These are phyloP conservation scores for Marsdenia floribunda DNA, from an alignment of 257 asterid genomes.

Conservation along the genomic window DNA sequence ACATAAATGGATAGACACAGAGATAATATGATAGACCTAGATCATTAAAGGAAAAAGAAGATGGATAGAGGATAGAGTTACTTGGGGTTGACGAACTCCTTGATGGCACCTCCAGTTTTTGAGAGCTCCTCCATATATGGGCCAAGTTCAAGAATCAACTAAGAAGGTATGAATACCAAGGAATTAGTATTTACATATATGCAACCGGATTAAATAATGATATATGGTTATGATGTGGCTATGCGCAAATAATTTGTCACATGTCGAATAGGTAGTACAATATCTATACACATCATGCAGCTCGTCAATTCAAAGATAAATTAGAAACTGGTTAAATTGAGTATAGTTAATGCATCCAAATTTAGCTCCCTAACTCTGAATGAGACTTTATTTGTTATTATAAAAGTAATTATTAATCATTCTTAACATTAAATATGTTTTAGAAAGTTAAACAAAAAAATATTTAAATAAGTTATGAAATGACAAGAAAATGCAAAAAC, in stretches of 20 bases:
- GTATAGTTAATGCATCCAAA: not conserved
- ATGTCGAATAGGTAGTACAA: not conserved
- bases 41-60: not conserved
- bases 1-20: not conserved
- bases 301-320: not conserved
- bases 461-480: not conserved
- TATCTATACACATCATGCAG: not conserved
- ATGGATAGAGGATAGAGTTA: constrained; percentile 31
- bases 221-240: not conserved
- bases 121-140: constrained; percentile 91
- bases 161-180: not conserved
- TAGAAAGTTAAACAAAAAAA: not conserved
- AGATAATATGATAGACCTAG: not conserved
- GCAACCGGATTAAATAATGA: not conserved
- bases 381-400: not conserved
- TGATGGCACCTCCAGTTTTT: constrained; percentile 84
- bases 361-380: not conserved
- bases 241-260: not conserved
- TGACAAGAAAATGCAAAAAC: not conserved
- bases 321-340: not conserved
- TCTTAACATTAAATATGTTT: not conserved
- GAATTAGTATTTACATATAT: not conserved
- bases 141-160: constrained; percentile 86
- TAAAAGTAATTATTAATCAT: not conserved
- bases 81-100: constrained; percentile 99